Percentiles rank a stretch among this genome's conserved stretches.
Conservation (phyloP, 2,329 filamentous ascomycete species). For the Celoporthe dispersa region DNA sequence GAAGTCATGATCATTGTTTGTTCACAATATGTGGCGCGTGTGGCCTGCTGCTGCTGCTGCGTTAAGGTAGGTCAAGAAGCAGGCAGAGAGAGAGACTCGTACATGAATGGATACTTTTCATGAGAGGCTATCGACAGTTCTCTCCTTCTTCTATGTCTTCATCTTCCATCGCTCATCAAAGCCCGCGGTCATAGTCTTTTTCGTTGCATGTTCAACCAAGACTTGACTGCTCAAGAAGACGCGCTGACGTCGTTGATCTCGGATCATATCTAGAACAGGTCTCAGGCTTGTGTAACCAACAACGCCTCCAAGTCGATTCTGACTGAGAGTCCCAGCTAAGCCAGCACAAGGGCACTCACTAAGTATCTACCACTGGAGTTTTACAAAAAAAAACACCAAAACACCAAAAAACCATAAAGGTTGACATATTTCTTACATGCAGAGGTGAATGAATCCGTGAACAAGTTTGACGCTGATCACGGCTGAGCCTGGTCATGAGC, state of each 20-base stretch:
- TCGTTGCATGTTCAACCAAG: neutral
- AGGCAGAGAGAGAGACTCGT: too few species aligned
- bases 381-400: too few species aligned
- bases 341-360: neutral
- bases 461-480: neutral
- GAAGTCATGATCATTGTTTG: constrained; percentile 11
- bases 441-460: neutral
- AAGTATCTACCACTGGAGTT: too few species aligned
- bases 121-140: neutral
- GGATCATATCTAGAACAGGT: neutral
- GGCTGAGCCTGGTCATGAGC: neutral
- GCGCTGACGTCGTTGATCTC: constrained; percentile 16
- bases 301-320: neutral
- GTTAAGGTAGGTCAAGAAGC: too few species aligned
- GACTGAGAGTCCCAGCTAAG: neutral
- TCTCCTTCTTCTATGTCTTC: neutral
- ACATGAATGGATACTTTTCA: neutral
- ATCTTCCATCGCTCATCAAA: too few species aligned
- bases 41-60: too few species aligned
- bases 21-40: too few species aligned
- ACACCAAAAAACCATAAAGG: neutral
- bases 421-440: neutral
- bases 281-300: neutral
- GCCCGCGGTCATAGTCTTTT: too few species aligned
- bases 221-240: neutral